Conservation (phyloP, 352 stramenopile species). For the Phytophthora sansomeana region DNA sequence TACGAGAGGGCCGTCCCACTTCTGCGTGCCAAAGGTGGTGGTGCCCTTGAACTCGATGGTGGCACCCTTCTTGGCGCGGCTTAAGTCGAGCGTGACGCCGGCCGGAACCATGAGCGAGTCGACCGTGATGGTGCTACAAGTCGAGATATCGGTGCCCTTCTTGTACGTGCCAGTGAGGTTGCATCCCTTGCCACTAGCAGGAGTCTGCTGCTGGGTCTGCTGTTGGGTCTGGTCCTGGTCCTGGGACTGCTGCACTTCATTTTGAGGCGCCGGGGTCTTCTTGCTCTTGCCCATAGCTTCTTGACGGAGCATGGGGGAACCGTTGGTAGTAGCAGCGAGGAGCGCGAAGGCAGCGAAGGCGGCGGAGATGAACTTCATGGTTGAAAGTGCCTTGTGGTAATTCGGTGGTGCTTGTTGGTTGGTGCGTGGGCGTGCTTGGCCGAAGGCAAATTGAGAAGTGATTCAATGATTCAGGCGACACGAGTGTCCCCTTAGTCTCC, state of each 20-base stretch:
- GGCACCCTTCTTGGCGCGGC: constrained; percentile 33
- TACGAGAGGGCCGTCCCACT: constrained; percentile 44
- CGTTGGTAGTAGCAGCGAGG: constrained; percentile 16
- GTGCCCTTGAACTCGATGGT: constrained; percentile 46
- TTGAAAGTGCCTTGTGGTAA: neutral
- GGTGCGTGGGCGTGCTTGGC: constrained; percentile 1
- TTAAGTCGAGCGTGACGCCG: constrained; percentile 47
- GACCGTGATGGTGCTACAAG: constrained; percentile 38
- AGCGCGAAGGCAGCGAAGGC: constrained; percentile 15
- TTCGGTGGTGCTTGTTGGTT: neutral
- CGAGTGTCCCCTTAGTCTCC: neutral
- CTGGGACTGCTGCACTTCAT: constrained; percentile 21
- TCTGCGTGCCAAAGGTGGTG: constrained; percentile 44
- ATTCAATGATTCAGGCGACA: neutral
- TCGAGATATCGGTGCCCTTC: constrained; percentile 35
- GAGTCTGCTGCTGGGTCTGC: constrained; percentile 9
- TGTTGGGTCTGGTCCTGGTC: too few relatives aligned
- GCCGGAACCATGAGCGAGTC: constrained; percentile 36
- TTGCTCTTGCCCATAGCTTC: constrained; percentile 15
- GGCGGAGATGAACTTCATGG: constrained; percentile 16
- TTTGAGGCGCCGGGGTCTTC: too few relatives aligned
- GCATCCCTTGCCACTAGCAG: constrained; percentile 17
- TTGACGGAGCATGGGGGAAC: constrained; percentile 24
- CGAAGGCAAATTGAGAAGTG: constrained; percentile 19
- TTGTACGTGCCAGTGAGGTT: constrained; percentile 48